phyloP scores from a whole-genome alignment of 805 yeast species.

The Debaryomyces prosopidis region DNA sequence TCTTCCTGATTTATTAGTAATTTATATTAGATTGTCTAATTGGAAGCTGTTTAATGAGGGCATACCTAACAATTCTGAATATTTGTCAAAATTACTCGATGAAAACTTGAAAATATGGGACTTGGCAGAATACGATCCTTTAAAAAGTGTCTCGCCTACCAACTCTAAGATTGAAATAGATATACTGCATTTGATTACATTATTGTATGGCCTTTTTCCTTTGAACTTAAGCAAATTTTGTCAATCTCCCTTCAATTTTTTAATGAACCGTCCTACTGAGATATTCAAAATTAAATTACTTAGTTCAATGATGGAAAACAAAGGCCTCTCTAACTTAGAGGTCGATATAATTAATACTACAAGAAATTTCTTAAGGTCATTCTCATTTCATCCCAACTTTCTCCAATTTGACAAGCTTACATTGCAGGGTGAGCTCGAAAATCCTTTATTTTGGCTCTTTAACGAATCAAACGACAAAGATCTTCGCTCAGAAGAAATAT shows the following conservation, averaged over 20 bases:
- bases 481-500: slow-evolving; percentile 21
- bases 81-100: slow-evolving; percentile 5
- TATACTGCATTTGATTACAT: slow-evolving; percentile 40
- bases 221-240: slow-evolving; percentile 45
- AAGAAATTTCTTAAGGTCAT: slow-evolving; percentile 27
- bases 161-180: slow-evolving; percentile 23
- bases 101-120: slow-evolving; percentile 17
- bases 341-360: slow-evolving; percentile 13
- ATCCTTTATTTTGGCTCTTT: slow-evolving; percentile 22
- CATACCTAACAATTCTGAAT: slow-evolving; percentile 10
- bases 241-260: slow-evolving; percentile 40
- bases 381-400: slow-evolving; percentile 52
- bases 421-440: slow-evolving; percentile 15
- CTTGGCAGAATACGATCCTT: slow-evolving; percentile 12
- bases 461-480: slow-evolving; percentile 11
- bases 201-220: slow-evolving; percentile 62
- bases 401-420: slow-evolving; percentile 22
- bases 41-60: slow-evolving; percentile 22
- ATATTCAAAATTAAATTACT: slow-evolving; percentile 11
- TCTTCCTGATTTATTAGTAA: slow-evolving; percentile 43
- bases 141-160: slow-evolving; percentile 6
- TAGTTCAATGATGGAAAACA: slow-evolving; percentile 2
- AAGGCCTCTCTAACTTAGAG: slow-evolving; percentile 3
- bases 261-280: slow-evolving; percentile 13
- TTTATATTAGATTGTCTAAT: slow-evolving; percentile 40